Conservation (phyloP, 306 rosid species). For the Dryas octopetala region DNA sequence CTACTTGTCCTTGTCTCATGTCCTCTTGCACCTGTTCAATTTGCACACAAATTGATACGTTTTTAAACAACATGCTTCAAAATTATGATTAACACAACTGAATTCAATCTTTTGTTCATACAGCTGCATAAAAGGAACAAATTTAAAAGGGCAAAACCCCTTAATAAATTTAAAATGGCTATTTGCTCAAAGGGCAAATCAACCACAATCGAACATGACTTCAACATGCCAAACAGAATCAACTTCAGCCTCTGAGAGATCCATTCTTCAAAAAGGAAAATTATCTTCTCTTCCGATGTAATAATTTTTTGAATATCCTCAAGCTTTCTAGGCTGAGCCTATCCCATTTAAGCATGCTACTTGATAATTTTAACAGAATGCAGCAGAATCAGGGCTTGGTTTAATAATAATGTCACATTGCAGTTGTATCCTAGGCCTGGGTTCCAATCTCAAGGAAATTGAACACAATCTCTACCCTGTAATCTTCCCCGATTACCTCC, state of each 20-base stretch:
- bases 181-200: not conserved
- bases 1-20: conserved; percentile 80
- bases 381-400: too few species aligned
- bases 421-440: not conserved
- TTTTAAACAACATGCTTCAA: conserved; percentile 23
- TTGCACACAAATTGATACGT: conserved; percentile 18
- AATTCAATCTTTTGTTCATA: not conserved
- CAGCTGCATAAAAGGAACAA: not conserved
- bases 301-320: too few species aligned
- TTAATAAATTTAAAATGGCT: not conserved
- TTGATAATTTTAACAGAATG: too few species aligned
- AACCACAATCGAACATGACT: not conserved
- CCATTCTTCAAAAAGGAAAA: too few species aligned
- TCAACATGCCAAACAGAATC: not conserved
- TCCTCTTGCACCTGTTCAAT: conserved; percentile 82
- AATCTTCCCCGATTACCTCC: conserved; percentile 3
- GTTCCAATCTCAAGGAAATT: conserved; percentile 9
- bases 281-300: not conserved
- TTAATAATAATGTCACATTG: too few species aligned
- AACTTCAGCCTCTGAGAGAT: too few species aligned
- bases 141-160: not conserved
- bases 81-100: not conserved
- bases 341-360: too few species aligned
- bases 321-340: too few species aligned
- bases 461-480: conserved; percentile 10